phyloP scores from a whole-genome alignment of 148 eudicot genomes.

The Mesembryanthemum crystallinum region DNA sequence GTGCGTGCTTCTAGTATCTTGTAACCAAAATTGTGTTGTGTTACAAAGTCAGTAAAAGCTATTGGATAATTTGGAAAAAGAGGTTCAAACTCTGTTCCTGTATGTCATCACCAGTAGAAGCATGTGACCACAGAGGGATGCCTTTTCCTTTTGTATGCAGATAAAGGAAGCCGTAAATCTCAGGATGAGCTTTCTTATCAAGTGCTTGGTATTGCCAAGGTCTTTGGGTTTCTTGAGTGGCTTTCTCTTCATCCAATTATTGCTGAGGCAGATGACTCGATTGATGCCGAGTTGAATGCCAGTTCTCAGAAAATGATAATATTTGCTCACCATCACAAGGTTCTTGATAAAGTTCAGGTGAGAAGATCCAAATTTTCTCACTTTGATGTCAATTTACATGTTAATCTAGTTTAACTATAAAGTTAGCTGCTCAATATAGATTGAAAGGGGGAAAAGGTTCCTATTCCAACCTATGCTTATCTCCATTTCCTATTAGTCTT shows the following conservation, averaged over 20 bases:
- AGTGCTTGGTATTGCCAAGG: conserved; percentile 82
- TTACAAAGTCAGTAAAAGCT: not conserved
- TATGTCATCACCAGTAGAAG: conserved; percentile 4
- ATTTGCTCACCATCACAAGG: conserved; percentile 93
- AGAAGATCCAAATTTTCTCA: conserved; percentile 20
- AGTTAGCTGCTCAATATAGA: not conserved
- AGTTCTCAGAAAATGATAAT: conserved; percentile 90
- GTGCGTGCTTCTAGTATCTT: not conserved
- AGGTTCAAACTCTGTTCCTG: not conserved
- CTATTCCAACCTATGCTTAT: not conserved
- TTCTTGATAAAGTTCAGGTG: conserved; percentile 89
- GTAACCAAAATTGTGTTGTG: not conserved
- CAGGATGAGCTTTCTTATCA: conserved; percentile 55
- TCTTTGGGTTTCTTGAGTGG: conserved; percentile 84
- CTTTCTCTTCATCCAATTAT: conserved; percentile 82
- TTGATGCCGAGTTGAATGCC: conserved; percentile 35
- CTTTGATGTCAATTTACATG: not conserved
- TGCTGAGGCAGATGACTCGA: conserved; percentile 44
- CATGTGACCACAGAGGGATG: not conserved
- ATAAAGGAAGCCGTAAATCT: conserved; percentile 30
- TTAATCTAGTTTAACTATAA: not conserved
- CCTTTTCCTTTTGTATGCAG: conserved; percentile 37
- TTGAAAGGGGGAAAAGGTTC: not conserved
- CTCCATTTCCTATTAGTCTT: conserved; percentile 7
- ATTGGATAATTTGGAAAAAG: not conserved